Conservation (phyloP, 2,329 filamentous ascomycete genomes). For the Xylariaceae sp. region DNA sequence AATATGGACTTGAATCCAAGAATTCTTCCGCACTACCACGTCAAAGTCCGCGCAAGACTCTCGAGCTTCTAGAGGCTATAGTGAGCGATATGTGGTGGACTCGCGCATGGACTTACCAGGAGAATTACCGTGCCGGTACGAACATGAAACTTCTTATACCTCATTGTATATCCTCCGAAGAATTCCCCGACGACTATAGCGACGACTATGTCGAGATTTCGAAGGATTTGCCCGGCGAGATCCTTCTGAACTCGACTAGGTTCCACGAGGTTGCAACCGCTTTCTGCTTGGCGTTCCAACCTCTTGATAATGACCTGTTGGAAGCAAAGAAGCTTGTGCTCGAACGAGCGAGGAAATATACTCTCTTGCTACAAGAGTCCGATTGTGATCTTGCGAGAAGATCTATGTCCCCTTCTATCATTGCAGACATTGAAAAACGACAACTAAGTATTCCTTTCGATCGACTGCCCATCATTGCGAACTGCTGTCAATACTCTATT, state of each 20-base stretch:
- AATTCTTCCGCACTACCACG: neutral
- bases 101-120: too few relatives aligned
- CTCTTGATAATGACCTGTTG: neutral
- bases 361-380: neutral
- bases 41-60: neutral
- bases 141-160: constrained; percentile 40
- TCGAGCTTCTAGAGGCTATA: neutral
- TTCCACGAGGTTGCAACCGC: constrained; percentile 3
- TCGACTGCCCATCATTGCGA: constrained; percentile 15
- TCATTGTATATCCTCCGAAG: constrained; percentile 31
- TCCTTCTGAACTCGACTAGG: constrained; percentile 1
- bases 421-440: neutral
- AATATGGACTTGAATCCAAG: too few relatives aligned
- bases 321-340: neutral
- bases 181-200: too few relatives aligned
- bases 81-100: too few relatives aligned
- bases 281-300: neutral
- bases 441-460: neutral
- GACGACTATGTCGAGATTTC: neutral
- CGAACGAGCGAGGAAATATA: neutral
- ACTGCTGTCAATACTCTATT: constrained; percentile 15
- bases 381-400: neutral
- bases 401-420: neutral
- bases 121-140: constrained; percentile 41
- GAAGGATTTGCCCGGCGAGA: constrained; percentile 26